Conservation (phyloP, 2,329 filamentous ascomycete species). For the Incumbomyces delicatus region DNA sequence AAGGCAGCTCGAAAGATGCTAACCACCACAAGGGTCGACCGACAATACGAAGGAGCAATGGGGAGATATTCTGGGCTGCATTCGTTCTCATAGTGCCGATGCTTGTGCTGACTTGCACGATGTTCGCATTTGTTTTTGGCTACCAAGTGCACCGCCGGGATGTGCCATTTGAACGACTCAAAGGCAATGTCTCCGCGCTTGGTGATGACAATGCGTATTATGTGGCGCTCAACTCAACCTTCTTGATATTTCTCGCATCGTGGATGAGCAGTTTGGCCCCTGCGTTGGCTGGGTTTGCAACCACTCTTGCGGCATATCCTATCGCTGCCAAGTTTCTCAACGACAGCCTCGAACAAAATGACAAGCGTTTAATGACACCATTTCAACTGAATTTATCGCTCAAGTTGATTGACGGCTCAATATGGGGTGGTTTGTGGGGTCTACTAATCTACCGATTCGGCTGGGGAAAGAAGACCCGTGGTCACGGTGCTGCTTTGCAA, state of each 20-base stretch:
- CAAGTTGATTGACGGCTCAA: slow-evolving; percentile 14
- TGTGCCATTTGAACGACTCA: background rate
- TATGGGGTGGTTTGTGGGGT: slow-evolving; percentile 11
- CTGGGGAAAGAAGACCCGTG: slow-evolving; percentile 11
- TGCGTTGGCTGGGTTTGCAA: slow-evolving; percentile 19
- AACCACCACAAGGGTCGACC: background rate
- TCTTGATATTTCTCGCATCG: slow-evolving; percentile 18
- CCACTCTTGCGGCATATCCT: slow-evolving; percentile 21
- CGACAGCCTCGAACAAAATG: slow-evolving; percentile 2
- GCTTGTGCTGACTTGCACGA: slow-evolving; percentile 8
- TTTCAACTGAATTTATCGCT: slow-evolving; percentile 16
- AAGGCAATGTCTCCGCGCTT: background rate
- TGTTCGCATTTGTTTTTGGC: slow-evolving; percentile 7
- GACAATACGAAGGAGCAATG: background rate
- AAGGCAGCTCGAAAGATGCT: too few species aligned
- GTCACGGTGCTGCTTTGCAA: slow-evolving; percentile 7
- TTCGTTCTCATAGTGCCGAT: slow-evolving; percentile 7
- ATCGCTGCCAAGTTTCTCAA: slow-evolving; percentile 11
- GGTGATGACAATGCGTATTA: slow-evolving; percentile 13
- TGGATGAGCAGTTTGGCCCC: slow-evolving; percentile 21
- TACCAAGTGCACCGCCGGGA: slow-evolving; percentile 3
- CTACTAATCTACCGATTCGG: slow-evolving; percentile 14
- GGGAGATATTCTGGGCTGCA: slow-evolving; percentile 7
- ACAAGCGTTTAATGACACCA: slow-evolving; percentile 9
- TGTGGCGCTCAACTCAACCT: slow-evolving; percentile 18